phyloP scores from a whole-genome alignment of 495 filamentous ascomycete genomes.

The Aspergillus cavernicola region DNA sequence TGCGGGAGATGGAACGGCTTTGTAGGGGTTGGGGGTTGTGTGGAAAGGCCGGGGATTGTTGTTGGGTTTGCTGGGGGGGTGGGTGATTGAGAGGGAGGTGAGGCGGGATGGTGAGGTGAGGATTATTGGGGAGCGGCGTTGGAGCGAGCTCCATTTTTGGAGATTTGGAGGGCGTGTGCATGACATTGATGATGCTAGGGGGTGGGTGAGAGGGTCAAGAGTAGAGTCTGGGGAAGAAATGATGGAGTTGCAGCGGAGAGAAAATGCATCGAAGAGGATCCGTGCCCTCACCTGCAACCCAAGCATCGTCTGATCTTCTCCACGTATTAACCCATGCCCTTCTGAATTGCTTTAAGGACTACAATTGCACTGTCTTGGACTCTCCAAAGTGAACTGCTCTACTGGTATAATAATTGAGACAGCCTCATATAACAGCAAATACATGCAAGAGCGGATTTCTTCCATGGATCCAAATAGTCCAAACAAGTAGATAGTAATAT shows the following conservation, averaged over 20 bases:
- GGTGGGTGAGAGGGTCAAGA: not conserved
- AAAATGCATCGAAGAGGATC: too few relatives aligned
- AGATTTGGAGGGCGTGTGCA: not conserved
- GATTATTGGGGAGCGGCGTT: not conserved
- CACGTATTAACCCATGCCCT: too few relatives aligned
- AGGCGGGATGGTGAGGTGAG: not conserved
- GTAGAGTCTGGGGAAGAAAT: not conserved
- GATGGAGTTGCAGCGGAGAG: not conserved
- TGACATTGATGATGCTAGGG: conserved; percentile 2
- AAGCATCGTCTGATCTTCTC: too few relatives aligned
- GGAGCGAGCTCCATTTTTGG: not conserved
- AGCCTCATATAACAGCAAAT: not conserved
- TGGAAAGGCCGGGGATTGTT: not conserved
- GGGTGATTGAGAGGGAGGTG: not conserved
- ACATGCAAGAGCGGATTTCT: not conserved
- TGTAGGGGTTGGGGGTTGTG: not conserved
- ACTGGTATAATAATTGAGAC: too few relatives aligned
- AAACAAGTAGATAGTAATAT: conserved; percentile 44
- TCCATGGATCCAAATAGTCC: conserved; percentile 32
- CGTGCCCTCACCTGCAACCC: too few relatives aligned
- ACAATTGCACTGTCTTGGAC: too few relatives aligned
- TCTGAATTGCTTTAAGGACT: too few relatives aligned
- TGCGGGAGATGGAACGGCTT: not conserved
- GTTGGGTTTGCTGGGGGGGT: not conserved
- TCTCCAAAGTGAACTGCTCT: too few relatives aligned